A percentile compares a stretch with the other conserved stretches of the same genome.
Evolutionary conservation across 2,329 filamentous ascomycete species (phyloP).

Genomic region (Colletotrichum higginsianum): DNA sequence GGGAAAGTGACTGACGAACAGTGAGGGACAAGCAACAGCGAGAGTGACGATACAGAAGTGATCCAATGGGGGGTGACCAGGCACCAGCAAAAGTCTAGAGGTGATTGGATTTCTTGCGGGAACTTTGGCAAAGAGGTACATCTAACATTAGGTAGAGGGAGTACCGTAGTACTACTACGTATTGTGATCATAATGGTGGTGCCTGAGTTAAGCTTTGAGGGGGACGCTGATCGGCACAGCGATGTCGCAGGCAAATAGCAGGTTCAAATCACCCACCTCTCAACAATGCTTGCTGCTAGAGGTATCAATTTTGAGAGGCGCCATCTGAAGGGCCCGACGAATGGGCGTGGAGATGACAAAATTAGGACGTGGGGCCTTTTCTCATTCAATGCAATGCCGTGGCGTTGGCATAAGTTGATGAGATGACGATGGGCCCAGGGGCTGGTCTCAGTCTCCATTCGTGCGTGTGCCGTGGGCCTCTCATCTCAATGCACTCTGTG

Average conservation of each 20-base stretch:
- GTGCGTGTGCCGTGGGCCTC: not conserved
- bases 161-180: not conserved
- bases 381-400: conserved; percentile 25
- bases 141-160: not conserved
- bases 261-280: not conserved
- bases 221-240: conserved; percentile 39
- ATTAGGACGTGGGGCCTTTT: conserved; percentile 24
- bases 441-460: not conserved
- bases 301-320: conserved; percentile 9
- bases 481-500: not conserved
- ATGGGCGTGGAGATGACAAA: conserved; percentile 19
- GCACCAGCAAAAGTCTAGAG: not conserved
- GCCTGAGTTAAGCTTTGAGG: conserved; percentile 39
- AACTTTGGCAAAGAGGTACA: not conserved
- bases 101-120: not conserved
- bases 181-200: not conserved
- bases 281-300: conserved; percentile 1
- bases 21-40: not conserved
- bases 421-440: conserved; percentile 24
- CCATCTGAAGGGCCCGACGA: conserved; percentile 32
- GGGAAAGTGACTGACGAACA: conserved; percentile 1
- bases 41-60: conserved; percentile 16
- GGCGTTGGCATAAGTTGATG: conserved; percentile 19
- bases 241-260: conserved; percentile 38
- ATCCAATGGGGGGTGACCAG: conserved; percentile 10